These are phyloP conservation scores for Pichia paraexigua DNA, from an alignment of 805 yeast species.

Conservation along the genomic window DNA sequence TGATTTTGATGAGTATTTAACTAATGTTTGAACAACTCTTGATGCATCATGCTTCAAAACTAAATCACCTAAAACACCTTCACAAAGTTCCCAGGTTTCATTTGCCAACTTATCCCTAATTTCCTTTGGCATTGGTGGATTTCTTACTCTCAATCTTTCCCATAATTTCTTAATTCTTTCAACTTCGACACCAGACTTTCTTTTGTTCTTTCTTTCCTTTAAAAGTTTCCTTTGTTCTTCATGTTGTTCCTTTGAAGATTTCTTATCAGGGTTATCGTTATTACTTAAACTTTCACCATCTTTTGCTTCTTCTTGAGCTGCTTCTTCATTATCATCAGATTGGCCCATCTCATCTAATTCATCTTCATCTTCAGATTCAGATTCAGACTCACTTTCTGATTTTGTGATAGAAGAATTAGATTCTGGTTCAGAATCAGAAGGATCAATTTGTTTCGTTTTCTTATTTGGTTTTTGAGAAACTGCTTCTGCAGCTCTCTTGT, in stretches of 20 bases:
- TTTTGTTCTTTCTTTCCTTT: conserved; percentile 75
- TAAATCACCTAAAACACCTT: conserved; percentile 70
- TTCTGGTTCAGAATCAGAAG: conserved; percentile 14
- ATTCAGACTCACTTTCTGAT: conserved; percentile 16
- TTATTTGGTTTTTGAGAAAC: conserved; percentile 8
- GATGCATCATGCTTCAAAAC: conserved; percentile 96
- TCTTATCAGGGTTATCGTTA: conserved; percentile 29
- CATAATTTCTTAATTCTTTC: conserved; percentile 79
- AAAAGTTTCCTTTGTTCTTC: conserved; percentile 73
- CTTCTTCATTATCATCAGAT: conserved; percentile 22
- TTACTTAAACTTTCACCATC: conserved; percentile 22
- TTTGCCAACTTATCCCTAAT: conserved; percentile 69
- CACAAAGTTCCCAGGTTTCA: conserved; percentile 78
- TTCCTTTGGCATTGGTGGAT: conserved; percentile 70
- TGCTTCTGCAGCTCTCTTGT: conserved; percentile 16
- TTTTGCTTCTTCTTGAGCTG: conserved; percentile 23
- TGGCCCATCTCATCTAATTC: conserved; percentile 20
- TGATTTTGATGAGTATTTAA: conserved; percentile 75
- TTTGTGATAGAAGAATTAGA: conserved; percentile 9
- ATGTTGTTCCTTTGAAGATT: conserved; percentile 58
- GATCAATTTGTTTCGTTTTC: conserved; percentile 26
- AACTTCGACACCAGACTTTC: conserved; percentile 82
- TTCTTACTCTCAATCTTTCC: conserved; percentile 85
- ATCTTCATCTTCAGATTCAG: conserved; percentile 23
- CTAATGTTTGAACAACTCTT: conserved; percentile 88